Evolutionary conservation across 2,329 filamentous ascomycete species (phyloP), one percentile per base, ranked within the genome.

Genomic region (Lecanicillium sp.): DNA sequence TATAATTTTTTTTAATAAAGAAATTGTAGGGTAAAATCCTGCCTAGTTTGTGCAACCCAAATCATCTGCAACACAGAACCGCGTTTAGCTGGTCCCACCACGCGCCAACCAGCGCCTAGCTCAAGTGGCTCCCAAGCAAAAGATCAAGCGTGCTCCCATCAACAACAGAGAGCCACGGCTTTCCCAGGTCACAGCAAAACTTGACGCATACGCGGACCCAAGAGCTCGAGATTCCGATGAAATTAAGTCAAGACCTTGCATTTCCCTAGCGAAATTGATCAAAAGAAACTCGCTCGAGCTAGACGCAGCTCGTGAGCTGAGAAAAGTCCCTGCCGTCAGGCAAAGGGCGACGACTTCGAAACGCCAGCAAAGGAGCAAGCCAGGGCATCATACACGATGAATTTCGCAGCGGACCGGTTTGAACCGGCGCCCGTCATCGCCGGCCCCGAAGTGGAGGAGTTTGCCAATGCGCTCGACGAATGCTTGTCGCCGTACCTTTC

Each of bases 401-500:
- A n/a, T 51, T 31, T n/a, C 13, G 5, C 13, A 31, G 6, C 6
- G 29, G 13, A n/a, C 7, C 14, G 6, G 6, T n/a, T 31, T n/a
- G 29, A n/a, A 8, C 6, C 29, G 29, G 7, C 29, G 15, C 30
- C 41, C 42, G 75, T 85, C 48, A 72, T 75, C 31, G 78, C 85
- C 22, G 83, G 84, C 36, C 78, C 80, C 45, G 87, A 95, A 60
- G 85, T 94, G 43, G 87, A 95, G 62, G 73, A 78, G 32, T 95
- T 95, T 55, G 88, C 89, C 28, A 82, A 84, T 54, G 76, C 78
- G 37, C 72, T 95, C 16, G 89, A 95, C 62, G 73, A 78, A 39
- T 90, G 88, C 66, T 62, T 80, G 52, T 49, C 70, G 58, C 50
- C 67, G 51, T 52, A 65, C 48, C 60, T 69, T 47, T 54, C 65